phyloP scores from a whole-genome alignment of 306 rosid species.

The Vigna radiata region DNA sequence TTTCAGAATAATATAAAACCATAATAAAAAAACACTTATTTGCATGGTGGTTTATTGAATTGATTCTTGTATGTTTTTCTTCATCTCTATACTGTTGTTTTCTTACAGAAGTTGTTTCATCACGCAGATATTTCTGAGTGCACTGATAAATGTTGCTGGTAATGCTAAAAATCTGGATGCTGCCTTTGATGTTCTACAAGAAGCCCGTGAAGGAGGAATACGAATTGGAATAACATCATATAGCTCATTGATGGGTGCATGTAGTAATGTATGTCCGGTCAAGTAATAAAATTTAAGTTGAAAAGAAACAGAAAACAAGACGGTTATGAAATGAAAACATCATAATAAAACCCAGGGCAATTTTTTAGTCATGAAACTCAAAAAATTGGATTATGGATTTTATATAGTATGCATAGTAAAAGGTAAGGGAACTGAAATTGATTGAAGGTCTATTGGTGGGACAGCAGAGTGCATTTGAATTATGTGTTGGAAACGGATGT shows the following conservation, averaged over 20 bases:
- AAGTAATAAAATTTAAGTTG: slow-evolving; percentile 33
- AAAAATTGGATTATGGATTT: slow-evolving; percentile 25
- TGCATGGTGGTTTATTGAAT: slow-evolving; percentile 35
- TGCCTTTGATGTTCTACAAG: slow-evolving; percentile 78
- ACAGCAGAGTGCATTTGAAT: slow-evolving; percentile 39
- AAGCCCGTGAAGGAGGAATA: slow-evolving; percentile 70
- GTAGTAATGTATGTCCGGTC: slow-evolving; percentile 82
- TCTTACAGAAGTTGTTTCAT: slow-evolving; percentile 41
- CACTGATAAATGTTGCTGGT: slow-evolving; percentile 94
- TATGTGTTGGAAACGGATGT: background rate
- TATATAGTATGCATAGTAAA: slow-evolving; percentile 9
- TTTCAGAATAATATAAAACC: slow-evolving; percentile 35
- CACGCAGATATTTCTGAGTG: slow-evolving; percentile 92
- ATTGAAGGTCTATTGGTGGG: slow-evolving; percentile 21
- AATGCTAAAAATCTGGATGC: slow-evolving; percentile 90
- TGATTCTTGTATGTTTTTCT: slow-evolving; percentile 32
- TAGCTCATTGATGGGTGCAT: slow-evolving; percentile 99
- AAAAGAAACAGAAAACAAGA: slow-evolving; percentile 20
- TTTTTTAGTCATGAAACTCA: slow-evolving; percentile 12
- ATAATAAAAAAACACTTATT: slow-evolving; percentile 22
- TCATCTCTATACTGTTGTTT: slow-evolving; percentile 36
- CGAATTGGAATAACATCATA: slow-evolving; percentile 69
- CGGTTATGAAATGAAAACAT: slow-evolving; percentile 14
- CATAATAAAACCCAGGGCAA: slow-evolving; percentile 6
- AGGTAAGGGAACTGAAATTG: slow-evolving; percentile 32